These are phyloP conservation scores for Blastobotrys robertii DNA, from an alignment of 805 yeast genomes.

Conservation along the genomic window DNA sequence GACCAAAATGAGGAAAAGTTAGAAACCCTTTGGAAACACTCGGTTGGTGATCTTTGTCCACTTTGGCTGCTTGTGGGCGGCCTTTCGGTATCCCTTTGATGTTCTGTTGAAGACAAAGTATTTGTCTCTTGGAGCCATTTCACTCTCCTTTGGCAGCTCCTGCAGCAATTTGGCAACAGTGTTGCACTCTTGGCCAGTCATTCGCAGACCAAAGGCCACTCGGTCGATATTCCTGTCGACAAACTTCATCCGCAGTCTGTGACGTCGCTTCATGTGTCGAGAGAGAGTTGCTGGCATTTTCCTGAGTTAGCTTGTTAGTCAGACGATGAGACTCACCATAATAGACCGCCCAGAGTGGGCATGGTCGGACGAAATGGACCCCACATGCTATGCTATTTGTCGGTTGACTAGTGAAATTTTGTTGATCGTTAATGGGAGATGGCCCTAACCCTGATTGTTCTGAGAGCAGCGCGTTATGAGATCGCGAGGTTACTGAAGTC, in stretches of 20 bases:
- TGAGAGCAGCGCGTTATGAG: too few species aligned
- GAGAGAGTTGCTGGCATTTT: conserved; percentile 75
- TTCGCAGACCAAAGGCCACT: conserved; percentile 42
- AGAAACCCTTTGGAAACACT: conserved; percentile 66
- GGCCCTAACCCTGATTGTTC: neutral
- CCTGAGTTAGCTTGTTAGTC: conserved; percentile 30
- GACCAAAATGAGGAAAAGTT: conserved; percentile 13
- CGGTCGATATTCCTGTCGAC: conserved; percentile 74
- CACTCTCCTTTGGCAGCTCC: conserved; percentile 65
- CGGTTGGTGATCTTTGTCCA: conserved; percentile 84
- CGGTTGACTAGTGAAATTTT: neutral
- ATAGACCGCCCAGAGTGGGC: conserved; percentile 56
- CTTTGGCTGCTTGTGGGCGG: conserved; percentile 68
- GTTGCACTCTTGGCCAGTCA: conserved; percentile 27
- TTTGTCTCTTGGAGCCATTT: conserved; percentile 76
- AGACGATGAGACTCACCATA: conserved; percentile 40
- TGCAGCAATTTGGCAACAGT: conserved; percentile 30
- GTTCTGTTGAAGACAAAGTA: conserved; percentile 77
- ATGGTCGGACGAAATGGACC: conserved; percentile 63
- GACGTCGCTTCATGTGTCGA: conserved; percentile 68
- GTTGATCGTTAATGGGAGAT: neutral
- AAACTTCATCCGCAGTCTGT: conserved; percentile 67
- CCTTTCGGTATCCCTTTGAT: conserved; percentile 73
- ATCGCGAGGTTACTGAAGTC: too few species aligned
- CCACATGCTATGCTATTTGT: conserved; percentile 35